phyloP scores from a whole-genome alignment of 2,329 filamentous ascomycete genomes.

The Lasiodiplodia hormozganensis region DNA sequence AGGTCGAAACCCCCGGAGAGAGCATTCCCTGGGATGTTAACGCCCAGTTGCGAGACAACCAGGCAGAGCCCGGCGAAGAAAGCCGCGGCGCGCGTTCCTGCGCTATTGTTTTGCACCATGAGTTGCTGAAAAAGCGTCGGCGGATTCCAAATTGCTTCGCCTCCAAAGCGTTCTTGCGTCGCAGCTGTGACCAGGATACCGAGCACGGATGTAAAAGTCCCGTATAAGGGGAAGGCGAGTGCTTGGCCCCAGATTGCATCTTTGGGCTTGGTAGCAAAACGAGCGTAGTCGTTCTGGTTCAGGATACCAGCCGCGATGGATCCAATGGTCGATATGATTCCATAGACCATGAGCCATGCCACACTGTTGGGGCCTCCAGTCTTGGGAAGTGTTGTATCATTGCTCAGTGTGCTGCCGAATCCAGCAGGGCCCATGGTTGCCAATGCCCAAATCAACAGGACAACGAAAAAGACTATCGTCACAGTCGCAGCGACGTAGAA shows the following conservation, averaged over 20 bases:
- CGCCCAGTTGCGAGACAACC: constrained; percentile 18
- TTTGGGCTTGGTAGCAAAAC: constrained; percentile 46
- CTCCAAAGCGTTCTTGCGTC: constrained; percentile 43
- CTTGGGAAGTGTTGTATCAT: constrained; percentile 30
- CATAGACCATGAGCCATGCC: constrained; percentile 50
- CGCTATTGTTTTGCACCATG: constrained; percentile 35
- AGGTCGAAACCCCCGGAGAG: constrained; percentile 20
- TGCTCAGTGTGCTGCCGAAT: constrained; percentile 38
- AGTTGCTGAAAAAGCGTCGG: constrained; percentile 39
- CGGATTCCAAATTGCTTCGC: constrained; percentile 48
- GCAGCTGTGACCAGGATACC: constrained; percentile 53
- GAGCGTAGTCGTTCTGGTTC: constrained; percentile 47
- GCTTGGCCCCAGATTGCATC: constrained; percentile 47
- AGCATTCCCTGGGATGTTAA: constrained; percentile 31
- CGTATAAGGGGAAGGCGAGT: constrained; percentile 47
- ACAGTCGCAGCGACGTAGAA: constrained; percentile 41
- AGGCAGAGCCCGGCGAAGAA: constrained; percentile 18
- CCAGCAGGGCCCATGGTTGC: constrained; percentile 44
- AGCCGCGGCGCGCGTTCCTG: not conserved
- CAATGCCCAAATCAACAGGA: constrained; percentile 44
- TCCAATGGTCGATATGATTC: constrained; percentile 47
- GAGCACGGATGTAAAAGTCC: constrained; percentile 45
- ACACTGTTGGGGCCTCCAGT: constrained; percentile 36
- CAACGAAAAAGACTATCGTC: constrained; percentile 41
- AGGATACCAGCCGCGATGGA: constrained; percentile 27